These are phyloP conservation scores for Vitis amurensis DNA, from an alignment of 164 flowering plant species.

Conservation along the genomic window DNA sequence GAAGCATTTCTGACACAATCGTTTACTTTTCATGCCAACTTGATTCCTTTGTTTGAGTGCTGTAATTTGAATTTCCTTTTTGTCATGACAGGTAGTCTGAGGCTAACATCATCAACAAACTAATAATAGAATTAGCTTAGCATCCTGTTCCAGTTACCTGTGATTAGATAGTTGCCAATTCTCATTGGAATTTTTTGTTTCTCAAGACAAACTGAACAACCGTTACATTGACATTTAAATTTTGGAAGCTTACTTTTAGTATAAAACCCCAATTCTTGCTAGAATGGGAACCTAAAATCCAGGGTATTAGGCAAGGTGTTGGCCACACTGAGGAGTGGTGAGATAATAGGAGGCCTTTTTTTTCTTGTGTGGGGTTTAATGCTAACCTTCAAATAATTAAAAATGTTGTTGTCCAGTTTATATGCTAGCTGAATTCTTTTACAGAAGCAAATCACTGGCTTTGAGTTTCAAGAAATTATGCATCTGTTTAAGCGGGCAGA, in stretches of 20 bases:
- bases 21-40: slow-evolving; percentile 53
- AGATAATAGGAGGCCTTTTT: background rate
- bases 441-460: background rate
- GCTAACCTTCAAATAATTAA: slow-evolving; percentile 4
- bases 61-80: slow-evolving; percentile 25
- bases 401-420: background rate
- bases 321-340: background rate
- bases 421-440: background rate
- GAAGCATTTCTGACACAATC: slow-evolving; percentile 53
- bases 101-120: slow-evolving; percentile 45
- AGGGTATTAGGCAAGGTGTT: background rate
- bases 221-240: too few relatives aligned
- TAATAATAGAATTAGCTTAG: slow-evolving; percentile 19
- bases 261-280: background rate
- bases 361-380: background rate
- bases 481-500: background rate
- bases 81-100: slow-evolving; percentile 41
- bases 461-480: background rate
- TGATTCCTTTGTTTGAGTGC: slow-evolving; percentile 32
- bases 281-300: background rate
- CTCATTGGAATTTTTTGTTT: background rate
- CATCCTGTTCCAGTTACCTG: slow-evolving; percentile 1
- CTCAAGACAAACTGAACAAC: background rate
- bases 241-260: background rate
- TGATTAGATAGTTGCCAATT: slow-evolving; percentile 5